Base-by-base conservation (phyloP, 139 green algal species). In the Eudorina sp. region DNA sequence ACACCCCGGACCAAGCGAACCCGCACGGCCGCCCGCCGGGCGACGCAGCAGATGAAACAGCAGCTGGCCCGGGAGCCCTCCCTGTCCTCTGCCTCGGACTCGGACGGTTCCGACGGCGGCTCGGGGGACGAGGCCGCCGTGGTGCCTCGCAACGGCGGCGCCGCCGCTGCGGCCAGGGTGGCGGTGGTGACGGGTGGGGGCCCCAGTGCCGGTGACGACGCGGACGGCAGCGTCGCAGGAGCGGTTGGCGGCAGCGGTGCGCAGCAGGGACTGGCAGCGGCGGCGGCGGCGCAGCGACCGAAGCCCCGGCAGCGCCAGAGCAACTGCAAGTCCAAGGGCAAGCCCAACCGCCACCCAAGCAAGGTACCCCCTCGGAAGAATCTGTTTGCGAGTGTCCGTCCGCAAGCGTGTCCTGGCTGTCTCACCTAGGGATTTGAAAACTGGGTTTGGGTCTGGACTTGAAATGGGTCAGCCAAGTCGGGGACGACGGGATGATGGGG, bases 271-370 rank as follows among this genome's bases (percentile, higher is more conserved):
- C 73, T n/a, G 45, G 48, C 73, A 8, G n/a, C 77, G 19, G 23
- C 34, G 18, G 14, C 21, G 31, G 29, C 76, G 0, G 36, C 53
- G 53, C 27, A 38, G 55, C 78, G 53, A 11, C 29, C 43, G 16
- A 86, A 86, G 60, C n/a, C 60, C 13, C 43, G 60, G 29, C 16
- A 58, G 41, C 60, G 80, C 21, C 14, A 11, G 4, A 76, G 27
- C n/a, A 41, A n/a, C 29, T 25, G 31, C 43, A 86, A 86, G 80
- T 9, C 8, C 60, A 86, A 86, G 80, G 48, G 41, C 60, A 86
- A 86, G 60, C 58, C 58, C n/a, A 86, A 53, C 8, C 80, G 80
- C 29, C 80, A 86, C 31, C 80, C 80, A 31, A 86, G 80, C 80
- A 86, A 76, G 80, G 80, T 86, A 34, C 14, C n/a, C n/a, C n/a